A percentile compares a stretch with the other conserved stretches of the same genome.
Evolutionary conservation across 371 early-diverging fungal genomes (phyloP).

Genomic region (Mucor mucedo): DNA sequence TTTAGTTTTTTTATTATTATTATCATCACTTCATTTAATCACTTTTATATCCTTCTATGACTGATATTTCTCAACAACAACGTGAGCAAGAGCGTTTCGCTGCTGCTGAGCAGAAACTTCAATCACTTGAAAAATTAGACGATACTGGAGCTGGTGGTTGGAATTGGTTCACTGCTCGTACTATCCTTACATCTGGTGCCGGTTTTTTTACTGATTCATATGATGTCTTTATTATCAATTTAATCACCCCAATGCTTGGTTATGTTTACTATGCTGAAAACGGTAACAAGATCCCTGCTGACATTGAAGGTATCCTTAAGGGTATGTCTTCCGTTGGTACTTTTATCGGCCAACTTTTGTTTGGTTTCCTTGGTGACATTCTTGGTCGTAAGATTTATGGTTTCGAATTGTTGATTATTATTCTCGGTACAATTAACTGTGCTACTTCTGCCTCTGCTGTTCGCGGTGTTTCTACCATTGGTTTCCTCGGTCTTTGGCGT

Average conservation of each 20-base stretch:
- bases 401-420: conserved; percentile 82
- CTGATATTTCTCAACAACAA: conserved; percentile 23
- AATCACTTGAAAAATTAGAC: conserved; percentile 45
- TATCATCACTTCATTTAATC: background rate
- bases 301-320: conserved; percentile 78
- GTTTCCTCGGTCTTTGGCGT: conserved; percentile 82
- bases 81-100: conserved; percentile 34
- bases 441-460: conserved; percentile 73
- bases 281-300: conserved; percentile 61
- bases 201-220: conserved; percentile 92
- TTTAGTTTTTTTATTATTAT: conserved; percentile 10
- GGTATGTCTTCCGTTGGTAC: conserved; percentile 84
- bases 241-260: conserved; percentile 82
- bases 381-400: conserved; percentile 89
- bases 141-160: conserved; percentile 41
- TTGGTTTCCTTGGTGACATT: conserved; percentile 86
- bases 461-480: conserved; percentile 72
- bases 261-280: conserved; percentile 69
- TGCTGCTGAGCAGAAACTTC: conserved; percentile 39
- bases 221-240: conserved; percentile 86
- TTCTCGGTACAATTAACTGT: conserved; percentile 79
- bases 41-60: conserved; percentile 15
- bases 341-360: conserved; percentile 83
- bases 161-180: conserved; percentile 82
- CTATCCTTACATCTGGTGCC: conserved; percentile 83